Evolutionary conservation across 176 grass and related monocot species (phyloP), one percentile per base, ranked within the genome.

Genomic region (Carex cristatella): DNA sequence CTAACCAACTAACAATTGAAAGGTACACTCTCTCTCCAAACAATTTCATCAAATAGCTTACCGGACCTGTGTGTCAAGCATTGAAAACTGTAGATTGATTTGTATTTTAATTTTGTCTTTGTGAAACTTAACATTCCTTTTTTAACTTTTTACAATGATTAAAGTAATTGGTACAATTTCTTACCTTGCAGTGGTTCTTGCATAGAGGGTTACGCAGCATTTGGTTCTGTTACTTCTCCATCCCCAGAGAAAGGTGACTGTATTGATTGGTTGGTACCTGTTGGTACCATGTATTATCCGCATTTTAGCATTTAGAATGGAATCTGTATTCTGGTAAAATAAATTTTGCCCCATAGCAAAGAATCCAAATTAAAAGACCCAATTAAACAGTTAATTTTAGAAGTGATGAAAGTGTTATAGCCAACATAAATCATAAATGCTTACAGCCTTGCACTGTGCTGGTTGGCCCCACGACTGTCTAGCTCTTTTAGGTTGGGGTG

Each of bases 1-100:
- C 79, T 82, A 16, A 65, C 79, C 11, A 83, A 69, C 63, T 83
- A 83, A 83, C 81, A 42, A 35, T 61, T 55, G 62, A 56, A 83
- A 83, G 81, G 81, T 83, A 83, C 81, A 55, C 74, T 16, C 49
- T 70, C 15, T 70, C 35, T n/a, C 14, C 37, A n/a, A n/a, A 42
- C 15, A n/a, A 16, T 70, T 30, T 77, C 23, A 11, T 49, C 11
- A 83, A 51, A 54, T 53, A 16, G 38, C 4, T 49, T 82, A 69
- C 69, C 23, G 12, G 13, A 54, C 40, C 27, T 83, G 61, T 64
- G 2, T 69, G 42, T 54, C 18, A 31, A 30, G 27, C 37, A 44
- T 65, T 46, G 12, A 19, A 83, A 67, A 83, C 30, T 83, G 32
- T 83, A 5, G 38, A 23, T 38, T 23, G 58, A 30, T 46, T 12